These are phyloP conservation scores for Vigna reflexopilosa DNA, from an alignment of 306 rosid species.

Conservation along the genomic window DNA sequence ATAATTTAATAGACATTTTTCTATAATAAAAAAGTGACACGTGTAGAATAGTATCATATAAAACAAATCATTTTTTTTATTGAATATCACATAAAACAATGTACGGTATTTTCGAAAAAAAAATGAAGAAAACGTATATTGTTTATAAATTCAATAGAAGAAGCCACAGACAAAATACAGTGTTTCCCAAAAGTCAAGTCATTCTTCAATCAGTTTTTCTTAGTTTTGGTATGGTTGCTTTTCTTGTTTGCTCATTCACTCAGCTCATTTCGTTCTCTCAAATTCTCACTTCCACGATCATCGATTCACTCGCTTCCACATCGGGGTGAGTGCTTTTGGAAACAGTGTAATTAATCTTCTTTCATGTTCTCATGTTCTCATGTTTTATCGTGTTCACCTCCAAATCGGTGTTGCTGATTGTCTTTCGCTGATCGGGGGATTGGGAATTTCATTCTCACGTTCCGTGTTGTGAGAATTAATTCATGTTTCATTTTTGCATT, in stretches of 20 bases:
- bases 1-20: too few species aligned
- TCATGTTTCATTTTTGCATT: background rate
- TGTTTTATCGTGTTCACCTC: background rate
- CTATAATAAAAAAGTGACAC: too few species aligned
- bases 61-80: too few species aligned
- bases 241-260: background rate
- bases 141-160: too few species aligned
- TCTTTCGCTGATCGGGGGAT: background rate
- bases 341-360: background rate
- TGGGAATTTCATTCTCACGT: background rate
- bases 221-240: too few species aligned
- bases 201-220: too few species aligned
- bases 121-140: too few species aligned
- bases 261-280: background rate
- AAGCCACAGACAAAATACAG: too few species aligned
- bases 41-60: too few species aligned
- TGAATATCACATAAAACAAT: too few species aligned
- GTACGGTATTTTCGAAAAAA: too few species aligned
- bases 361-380: background rate
- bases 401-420: background rate
- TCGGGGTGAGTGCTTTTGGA: background rate
- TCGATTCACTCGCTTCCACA: background rate
- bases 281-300: background rate
- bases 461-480: background rate
- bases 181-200: too few species aligned